Percentiles rank a stretch among this genome's conserved stretches.
phyloP scores from a whole-genome alignment of 2,329 filamentous ascomycete genomes.

The Lasiodiplodia sp. region DNA sequence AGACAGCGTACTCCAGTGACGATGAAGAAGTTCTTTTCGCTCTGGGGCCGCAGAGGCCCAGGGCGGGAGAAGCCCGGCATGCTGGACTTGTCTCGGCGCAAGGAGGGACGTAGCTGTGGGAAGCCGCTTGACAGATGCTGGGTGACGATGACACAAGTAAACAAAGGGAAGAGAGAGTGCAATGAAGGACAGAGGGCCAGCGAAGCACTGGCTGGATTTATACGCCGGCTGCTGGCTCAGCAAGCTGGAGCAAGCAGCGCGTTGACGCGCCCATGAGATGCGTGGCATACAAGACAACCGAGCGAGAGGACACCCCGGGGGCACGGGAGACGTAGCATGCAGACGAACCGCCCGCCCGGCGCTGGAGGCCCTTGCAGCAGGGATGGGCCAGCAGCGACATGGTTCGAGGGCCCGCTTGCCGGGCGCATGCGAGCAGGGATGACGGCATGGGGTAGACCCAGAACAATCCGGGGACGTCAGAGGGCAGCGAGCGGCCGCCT shows the following conservation, averaged over 20 bases:
- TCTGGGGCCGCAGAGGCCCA: conserved; percentile 7
- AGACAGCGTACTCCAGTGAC: conserved; percentile 28
- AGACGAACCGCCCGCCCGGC: conserved; percentile 14
- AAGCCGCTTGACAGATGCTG: conserved; percentile 25
- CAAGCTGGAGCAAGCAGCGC: conserved; percentile 12
- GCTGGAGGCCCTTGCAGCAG: conserved; percentile 25
- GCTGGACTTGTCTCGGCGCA: neutral
- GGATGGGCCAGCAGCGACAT: conserved; percentile 25
- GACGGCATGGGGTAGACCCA: conserved; percentile 2
- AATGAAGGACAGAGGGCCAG: neutral
- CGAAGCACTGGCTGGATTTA: conserved; percentile 15
- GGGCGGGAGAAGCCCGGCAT: conserved; percentile 19
- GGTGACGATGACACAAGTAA: conserved; percentile 12
- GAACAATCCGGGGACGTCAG: conserved; percentile 27
- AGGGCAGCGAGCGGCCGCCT: conserved; percentile 15
- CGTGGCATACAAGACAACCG: conserved; percentile 29
- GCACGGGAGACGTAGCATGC: conserved; percentile 20
- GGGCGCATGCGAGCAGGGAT: conserved; percentile 21
- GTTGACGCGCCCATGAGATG: conserved; percentile 22
- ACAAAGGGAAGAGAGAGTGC: neutral
- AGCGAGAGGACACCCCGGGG: conserved; percentile 15
- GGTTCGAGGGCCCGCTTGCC: conserved; percentile 20
- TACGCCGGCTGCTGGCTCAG: conserved; percentile 21
- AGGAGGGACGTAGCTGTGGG: conserved; percentile 16
- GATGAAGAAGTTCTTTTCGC: conserved; percentile 30